Conservation (phyloP, 1,139 yeast genomes). For the Suhomyces choctaworum region DNA sequence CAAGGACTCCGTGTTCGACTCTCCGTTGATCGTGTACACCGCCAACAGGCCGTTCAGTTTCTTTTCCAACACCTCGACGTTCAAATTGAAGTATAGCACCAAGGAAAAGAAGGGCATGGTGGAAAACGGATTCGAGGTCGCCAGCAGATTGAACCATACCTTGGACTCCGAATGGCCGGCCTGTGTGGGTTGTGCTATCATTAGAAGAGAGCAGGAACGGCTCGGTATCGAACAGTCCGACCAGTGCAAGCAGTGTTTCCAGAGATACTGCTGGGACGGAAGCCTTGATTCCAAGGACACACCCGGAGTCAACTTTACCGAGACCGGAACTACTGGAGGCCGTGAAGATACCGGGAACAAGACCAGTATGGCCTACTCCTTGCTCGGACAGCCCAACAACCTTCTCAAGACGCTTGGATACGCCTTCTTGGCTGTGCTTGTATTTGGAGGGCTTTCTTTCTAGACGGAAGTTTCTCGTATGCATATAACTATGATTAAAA, state of each 20-base stretch:
- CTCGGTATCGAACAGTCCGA: slow-evolving; percentile 37
- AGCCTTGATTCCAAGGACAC: slow-evolving; percentile 12
- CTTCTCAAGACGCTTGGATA: slow-evolving; percentile 8
- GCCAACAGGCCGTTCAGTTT: slow-evolving; percentile 44
- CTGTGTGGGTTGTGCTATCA: slow-evolving; percentile 47
- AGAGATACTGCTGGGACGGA: slow-evolving; percentile 47
- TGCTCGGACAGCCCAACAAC: slow-evolving; percentile 5
- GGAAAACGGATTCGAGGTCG: slow-evolving; percentile 37
- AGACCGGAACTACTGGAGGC: slow-evolving; percentile 46
- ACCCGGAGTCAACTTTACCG: slow-evolving; percentile 41
- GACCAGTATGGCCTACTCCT: slow-evolving; percentile 6
- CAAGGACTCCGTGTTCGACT: slow-evolving; percentile 20
- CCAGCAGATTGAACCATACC: slow-evolving; percentile 30
- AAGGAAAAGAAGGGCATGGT: slow-evolving; percentile 39
- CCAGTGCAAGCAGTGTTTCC: slow-evolving; percentile 42
- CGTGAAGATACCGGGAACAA: slow-evolving; percentile 24
- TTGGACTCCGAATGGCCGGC: slow-evolving; percentile 40
- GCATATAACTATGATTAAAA: too few species aligned
- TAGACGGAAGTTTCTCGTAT: not conserved
- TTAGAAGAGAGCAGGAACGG: slow-evolving; percentile 46
- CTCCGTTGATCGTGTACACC: slow-evolving; percentile 41
- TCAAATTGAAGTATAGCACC: slow-evolving; percentile 34
- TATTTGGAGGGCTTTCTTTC: slow-evolving; percentile 9
- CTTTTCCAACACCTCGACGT: slow-evolving; percentile 40
- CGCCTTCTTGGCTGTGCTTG: slow-evolving; percentile 8